A percentile compares a stretch with the other conserved stretches of the same genome.
Conservation (phyloP, 352 stramenopile genomes). For the Albugo candida region DNA sequence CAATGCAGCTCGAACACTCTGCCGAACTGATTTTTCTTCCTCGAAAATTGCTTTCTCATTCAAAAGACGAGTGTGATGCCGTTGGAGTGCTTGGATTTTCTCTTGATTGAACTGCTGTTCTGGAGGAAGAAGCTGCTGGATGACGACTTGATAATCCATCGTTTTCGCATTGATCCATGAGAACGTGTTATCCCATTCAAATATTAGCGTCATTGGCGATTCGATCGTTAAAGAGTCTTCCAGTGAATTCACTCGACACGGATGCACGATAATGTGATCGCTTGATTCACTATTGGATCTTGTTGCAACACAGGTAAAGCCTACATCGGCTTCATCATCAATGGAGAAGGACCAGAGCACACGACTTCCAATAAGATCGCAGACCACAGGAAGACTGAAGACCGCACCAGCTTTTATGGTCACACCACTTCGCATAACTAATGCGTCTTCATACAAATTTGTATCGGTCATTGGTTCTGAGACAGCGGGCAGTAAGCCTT, state of each 20-base stretch:
- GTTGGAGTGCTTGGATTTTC: conserved; percentile 11
- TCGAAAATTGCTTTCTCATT: conserved; percentile 9
- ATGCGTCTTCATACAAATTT: conserved; percentile 29
- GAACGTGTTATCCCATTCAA: conserved; percentile 71
- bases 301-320: conserved; percentile 11
- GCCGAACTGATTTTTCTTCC: conserved; percentile 15
- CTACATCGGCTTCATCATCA: conserved; percentile 40
- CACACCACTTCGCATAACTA: conserved; percentile 55
- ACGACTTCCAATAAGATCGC: conserved; percentile 29
- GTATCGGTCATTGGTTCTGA: too few relatives aligned
- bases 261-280: conserved; percentile 14
- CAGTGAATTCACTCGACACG: conserved; percentile 30
- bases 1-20: conserved; percentile 16
- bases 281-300: not conserved
- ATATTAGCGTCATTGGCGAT: conserved; percentile 23
- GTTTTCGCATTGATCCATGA: conserved; percentile 76
- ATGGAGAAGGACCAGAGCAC: conserved; percentile 67
- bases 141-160: conserved; percentile 61
- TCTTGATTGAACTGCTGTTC: conserved; percentile 13
- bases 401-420: conserved; percentile 54
- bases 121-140: conserved; percentile 30
- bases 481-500: too few relatives aligned
- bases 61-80: too few relatives aligned
- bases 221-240: conserved; percentile 26
- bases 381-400: conserved; percentile 56